Evolutionary conservation across 208 protist species (phyloP).

Genomic region (Trypanosoma avium): DNA sequence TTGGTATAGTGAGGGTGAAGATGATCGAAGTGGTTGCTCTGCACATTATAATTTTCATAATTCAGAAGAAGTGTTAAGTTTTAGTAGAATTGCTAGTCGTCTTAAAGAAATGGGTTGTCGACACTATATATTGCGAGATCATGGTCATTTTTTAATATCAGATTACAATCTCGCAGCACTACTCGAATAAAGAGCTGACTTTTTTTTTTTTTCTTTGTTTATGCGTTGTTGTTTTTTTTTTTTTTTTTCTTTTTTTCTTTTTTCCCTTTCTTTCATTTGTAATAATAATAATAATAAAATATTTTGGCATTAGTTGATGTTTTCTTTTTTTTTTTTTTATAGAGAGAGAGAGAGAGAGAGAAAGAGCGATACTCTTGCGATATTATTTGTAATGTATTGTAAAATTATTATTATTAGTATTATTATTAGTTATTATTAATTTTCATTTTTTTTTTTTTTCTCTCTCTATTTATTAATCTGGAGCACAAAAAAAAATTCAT

Average conservation of each 20-base stretch:
- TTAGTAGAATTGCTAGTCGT: slow-evolving; percentile 69
- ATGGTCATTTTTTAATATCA: slow-evolving; percentile 62
- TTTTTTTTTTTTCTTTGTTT: slow-evolving; percentile 16
- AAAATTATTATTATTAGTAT: slow-evolving; percentile 13
- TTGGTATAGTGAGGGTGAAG: slow-evolving; percentile 79
- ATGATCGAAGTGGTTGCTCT: slow-evolving; percentile 73
- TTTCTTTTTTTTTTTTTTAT: slow-evolving; percentile 15
- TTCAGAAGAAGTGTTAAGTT: slow-evolving; percentile 78
- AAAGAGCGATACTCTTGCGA: too few relatives aligned
- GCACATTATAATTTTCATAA: slow-evolving; percentile 67
- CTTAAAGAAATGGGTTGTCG: slow-evolving; percentile 76
- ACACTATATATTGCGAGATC: slow-evolving; percentile 69
- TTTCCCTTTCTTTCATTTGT: slow-evolving; percentile 9
- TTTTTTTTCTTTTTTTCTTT: neutral
- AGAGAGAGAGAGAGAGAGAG: too few relatives aligned
- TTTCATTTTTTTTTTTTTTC: slow-evolving; percentile 11
- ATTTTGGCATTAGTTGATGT: neutral
- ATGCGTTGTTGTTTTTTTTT: neutral
- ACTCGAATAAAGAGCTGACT: slow-evolving; percentile 17
- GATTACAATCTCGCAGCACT: slow-evolving; percentile 70
- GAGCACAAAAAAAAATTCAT: neutral
- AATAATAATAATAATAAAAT: slow-evolving; percentile 9
- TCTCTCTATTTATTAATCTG: slow-evolving; percentile 5
- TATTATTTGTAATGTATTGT: too few relatives aligned
- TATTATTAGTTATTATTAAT: slow-evolving; percentile 1